phyloP scores from a whole-genome alignment of 768 basidiomycete genomes.

The Gyrodon lividus region DNA sequence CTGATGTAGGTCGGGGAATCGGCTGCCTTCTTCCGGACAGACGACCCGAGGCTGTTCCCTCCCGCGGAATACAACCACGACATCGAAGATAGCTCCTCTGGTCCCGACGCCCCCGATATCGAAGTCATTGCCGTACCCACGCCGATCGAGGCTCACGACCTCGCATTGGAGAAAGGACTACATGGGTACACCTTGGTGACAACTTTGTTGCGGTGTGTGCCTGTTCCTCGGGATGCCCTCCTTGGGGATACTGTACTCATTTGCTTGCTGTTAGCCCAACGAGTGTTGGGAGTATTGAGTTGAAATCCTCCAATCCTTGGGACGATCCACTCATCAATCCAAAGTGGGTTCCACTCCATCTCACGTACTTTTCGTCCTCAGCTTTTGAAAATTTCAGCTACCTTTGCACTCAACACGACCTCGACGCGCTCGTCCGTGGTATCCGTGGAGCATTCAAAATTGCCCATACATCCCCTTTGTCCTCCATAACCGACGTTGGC shows the following conservation, averaged over 20 bases:
- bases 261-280: slow-evolving; percentile 35
- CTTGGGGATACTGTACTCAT: background rate
- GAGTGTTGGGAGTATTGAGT: slow-evolving; percentile 39
- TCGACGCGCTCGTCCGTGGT: slow-evolving; percentile 41
- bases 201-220: slow-evolving; percentile 26
- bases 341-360: slow-evolving; percentile 26
- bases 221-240: background rate
- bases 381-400: slow-evolving; percentile 32
- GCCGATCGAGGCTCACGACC: background rate
- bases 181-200: slow-evolving; percentile 19
- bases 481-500: slow-evolving; percentile 34
- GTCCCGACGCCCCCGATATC: slow-evolving; percentile 29
- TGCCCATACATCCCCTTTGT: slow-evolving; percentile 38
- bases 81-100: slow-evolving; percentile 32
- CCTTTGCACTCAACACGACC: slow-evolving; percentile 40
- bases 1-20: slow-evolving; percentile 26
- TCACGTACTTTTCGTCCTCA: slow-evolving; percentile 10
- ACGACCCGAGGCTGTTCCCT: slow-evolving; percentile 32
- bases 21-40: slow-evolving; percentile 32
- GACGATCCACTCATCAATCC: slow-evolving; percentile 46
- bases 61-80: slow-evolving; percentile 24
- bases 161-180: background rate
- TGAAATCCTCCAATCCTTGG: slow-evolving; percentile 42
- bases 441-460: slow-evolving; percentile 39
- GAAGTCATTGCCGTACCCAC: slow-evolving; percentile 24